These are phyloP conservation scores for Aureobasidium sp. DNA, from an alignment of 2,329 filamentous ascomycete species.

Conservation along the genomic window DNA sequence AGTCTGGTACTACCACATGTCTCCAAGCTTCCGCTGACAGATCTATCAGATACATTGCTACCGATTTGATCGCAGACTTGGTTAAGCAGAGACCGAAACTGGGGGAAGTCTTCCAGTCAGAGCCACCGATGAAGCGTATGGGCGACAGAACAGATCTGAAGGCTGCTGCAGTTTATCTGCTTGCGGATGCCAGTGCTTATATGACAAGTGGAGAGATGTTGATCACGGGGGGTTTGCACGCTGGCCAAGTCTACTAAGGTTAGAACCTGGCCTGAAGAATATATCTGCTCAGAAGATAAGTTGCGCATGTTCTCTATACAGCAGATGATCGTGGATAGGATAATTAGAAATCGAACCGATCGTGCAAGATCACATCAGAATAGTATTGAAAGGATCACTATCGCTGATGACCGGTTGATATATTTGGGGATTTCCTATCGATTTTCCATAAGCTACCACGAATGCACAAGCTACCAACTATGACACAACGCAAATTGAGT, in stretches of 20 bases:
- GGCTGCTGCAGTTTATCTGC: constrained; percentile 72
- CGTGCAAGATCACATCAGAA: too few species aligned
- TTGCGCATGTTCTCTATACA: too few species aligned
- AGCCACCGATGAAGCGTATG: constrained; percentile 62
- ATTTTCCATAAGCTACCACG: too few species aligned
- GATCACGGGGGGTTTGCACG: constrained; percentile 43
- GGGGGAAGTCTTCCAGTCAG: constrained; percentile 48
- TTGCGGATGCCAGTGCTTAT: constrained; percentile 73
- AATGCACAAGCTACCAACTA: too few species aligned
- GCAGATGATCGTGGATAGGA: too few species aligned
- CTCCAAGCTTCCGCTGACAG: neutral
- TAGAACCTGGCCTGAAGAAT: too few species aligned
- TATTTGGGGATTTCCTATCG: too few species aligned
- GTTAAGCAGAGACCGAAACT: constrained; percentile 52
- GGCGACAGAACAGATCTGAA: constrained; percentile 63
- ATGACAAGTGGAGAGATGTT: constrained; percentile 67
- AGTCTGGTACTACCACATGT: neutral
- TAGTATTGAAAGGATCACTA: too few species aligned
- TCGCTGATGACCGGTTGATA: too few species aligned
- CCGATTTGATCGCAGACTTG: constrained; percentile 40
- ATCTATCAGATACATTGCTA: constrained; percentile 35
- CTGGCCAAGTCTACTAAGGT: constrained; percentile 27
- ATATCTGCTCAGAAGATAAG: too few species aligned
- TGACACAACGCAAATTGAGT: too few species aligned
- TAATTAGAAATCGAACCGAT: too few species aligned